A percentile compares a stretch with the other conserved stretches of the same genome.
These are phyloP conservation scores for Sungouiella blattae DNA, from an alignment of 805 yeast species.

Conservation along the genomic window DNA sequence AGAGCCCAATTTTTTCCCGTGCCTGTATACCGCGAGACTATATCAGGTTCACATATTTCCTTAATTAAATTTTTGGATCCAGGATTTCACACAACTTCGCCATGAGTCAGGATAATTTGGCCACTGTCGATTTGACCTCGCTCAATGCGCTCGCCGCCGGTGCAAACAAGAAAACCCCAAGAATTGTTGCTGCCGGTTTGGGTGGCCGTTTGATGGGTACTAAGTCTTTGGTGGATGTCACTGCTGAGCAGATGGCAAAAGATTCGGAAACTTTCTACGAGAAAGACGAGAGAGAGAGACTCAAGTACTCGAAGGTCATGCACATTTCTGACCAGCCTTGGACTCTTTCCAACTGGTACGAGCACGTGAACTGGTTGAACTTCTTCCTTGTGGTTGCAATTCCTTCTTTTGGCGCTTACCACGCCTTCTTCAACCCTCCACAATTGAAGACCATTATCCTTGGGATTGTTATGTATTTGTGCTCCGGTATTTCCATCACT, in stretches of 20 bases:
- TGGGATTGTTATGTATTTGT: slow-evolving; percentile 49
- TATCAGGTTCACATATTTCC: background rate
- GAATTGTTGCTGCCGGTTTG: slow-evolving; percentile 74
- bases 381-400: slow-evolving; percentile 57
- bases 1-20: background rate
- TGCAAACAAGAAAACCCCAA: slow-evolving; percentile 61
- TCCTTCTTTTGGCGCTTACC: slow-evolving; percentile 52
- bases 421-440: slow-evolving; percentile 47
- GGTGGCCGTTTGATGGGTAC: slow-evolving; percentile 83
- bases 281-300: slow-evolving; percentile 36
- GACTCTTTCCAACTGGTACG: slow-evolving; percentile 68
- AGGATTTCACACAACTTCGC: background rate
- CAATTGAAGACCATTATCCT: slow-evolving; percentile 50
- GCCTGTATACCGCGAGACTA: background rate
- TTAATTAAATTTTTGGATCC: too few species aligned
- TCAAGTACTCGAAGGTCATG: slow-evolving; percentile 34
- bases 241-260: slow-evolving; percentile 58
- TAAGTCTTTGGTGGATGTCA: slow-evolving; percentile 62
- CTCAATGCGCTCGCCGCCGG: slow-evolving; percentile 84
- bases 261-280: slow-evolving; percentile 41
- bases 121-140: slow-evolving; percentile 54
- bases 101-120: slow-evolving; percentile 17
- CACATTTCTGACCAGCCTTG: slow-evolving; percentile 80
- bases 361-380: slow-evolving; percentile 78
- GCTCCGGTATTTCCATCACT: slow-evolving; percentile 73